Percentiles rank a stretch among this genome's conserved stretches.
phyloP scores from a whole-genome alignment of 805 yeast genomes.

The Yamadazyma endophytica region DNA sequence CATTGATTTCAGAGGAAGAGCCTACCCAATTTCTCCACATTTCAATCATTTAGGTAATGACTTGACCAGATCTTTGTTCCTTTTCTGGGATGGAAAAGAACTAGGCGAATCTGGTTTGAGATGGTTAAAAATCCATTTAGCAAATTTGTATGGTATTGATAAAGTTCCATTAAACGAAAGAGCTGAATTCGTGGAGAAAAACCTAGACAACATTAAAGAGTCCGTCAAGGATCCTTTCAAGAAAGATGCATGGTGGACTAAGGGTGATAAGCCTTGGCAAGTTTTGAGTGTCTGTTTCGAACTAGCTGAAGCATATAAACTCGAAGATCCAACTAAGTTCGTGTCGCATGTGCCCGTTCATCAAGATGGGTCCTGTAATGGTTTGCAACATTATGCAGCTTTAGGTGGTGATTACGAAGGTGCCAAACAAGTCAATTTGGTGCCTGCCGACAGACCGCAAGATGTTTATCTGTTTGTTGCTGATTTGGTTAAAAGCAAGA shows the following conservation, averaged over 20 bases:
- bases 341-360: conserved; percentile 75
- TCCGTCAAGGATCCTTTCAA: conserved; percentile 62
- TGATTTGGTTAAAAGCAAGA: conserved; percentile 50
- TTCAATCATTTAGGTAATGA: conserved; percentile 80
- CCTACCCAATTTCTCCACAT: conserved; percentile 77
- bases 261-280: conserved; percentile 84
- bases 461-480: conserved; percentile 77
- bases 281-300: conserved; percentile 69
- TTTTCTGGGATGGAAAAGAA: conserved; percentile 73
- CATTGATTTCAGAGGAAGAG: conserved; percentile 79
- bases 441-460: conserved; percentile 68
- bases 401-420: conserved; percentile 83
- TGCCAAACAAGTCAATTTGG: conserved; percentile 72
- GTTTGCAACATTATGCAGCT: conserved; percentile 84
- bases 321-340: conserved; percentile 61
- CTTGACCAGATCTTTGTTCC: conserved; percentile 64
- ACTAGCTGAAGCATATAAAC: conserved; percentile 53
- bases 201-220: conserved; percentile 49
- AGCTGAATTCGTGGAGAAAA: conserved; percentile 53
- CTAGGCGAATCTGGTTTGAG: conserved; percentile 61
- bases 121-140: conserved; percentile 75
- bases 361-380: conserved; percentile 86
- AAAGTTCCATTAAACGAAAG: conserved; percentile 67
- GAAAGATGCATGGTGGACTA: conserved; percentile 60
- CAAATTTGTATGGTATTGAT: conserved; percentile 72